These are phyloP conservation scores for Didymella arachidicola DNA, from an alignment of 2,329 filamentous ascomycete genomes.

Conservation along the genomic window DNA sequence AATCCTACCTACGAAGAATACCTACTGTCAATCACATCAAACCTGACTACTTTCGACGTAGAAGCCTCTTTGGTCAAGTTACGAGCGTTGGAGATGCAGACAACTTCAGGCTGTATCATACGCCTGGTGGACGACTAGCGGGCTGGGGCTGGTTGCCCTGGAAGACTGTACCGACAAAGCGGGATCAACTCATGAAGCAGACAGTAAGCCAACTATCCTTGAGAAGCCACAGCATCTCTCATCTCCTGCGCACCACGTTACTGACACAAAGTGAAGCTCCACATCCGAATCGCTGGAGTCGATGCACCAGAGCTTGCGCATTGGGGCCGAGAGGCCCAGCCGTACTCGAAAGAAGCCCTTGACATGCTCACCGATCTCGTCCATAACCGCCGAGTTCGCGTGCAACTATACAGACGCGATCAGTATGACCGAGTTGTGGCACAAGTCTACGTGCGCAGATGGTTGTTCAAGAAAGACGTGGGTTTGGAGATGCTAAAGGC, in stretches of 20 bases:
- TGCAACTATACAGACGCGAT: constrained; percentile 82
- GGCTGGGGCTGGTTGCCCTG: constrained; percentile 92
- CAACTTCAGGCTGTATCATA: constrained; percentile 93
- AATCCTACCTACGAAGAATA: constrained; percentile 79
- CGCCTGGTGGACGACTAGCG: constrained; percentile 82
- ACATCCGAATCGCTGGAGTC: constrained; percentile 87
- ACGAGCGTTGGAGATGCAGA: constrained; percentile 97
- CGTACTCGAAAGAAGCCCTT: constrained; percentile 80
- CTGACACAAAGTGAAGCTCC: constrained; percentile 66
- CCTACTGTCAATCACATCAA: constrained; percentile 78
- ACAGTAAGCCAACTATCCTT: constrained; percentile 65
- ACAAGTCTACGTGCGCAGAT: constrained; percentile 76
- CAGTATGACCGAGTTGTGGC: constrained; percentile 93
- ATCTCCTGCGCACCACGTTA: background rate
- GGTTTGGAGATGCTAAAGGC: constrained; percentile 86
- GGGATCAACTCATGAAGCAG: constrained; percentile 73
- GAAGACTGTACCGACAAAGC: constrained; percentile 73
- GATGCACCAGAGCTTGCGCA: constrained; percentile 94
- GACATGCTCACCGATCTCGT: constrained; percentile 80
- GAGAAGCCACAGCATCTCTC: background rate
- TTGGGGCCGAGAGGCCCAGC: constrained; percentile 88
- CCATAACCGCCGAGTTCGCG: constrained; percentile 75
- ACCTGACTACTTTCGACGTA: constrained; percentile 74
- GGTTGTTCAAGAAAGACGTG: constrained; percentile 77
- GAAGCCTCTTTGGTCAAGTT: constrained; percentile 82